Evolutionary conservation across 202 grass and related monocot species (phyloP).

Genomic region (Thinopyrum obtusiflorum): DNA sequence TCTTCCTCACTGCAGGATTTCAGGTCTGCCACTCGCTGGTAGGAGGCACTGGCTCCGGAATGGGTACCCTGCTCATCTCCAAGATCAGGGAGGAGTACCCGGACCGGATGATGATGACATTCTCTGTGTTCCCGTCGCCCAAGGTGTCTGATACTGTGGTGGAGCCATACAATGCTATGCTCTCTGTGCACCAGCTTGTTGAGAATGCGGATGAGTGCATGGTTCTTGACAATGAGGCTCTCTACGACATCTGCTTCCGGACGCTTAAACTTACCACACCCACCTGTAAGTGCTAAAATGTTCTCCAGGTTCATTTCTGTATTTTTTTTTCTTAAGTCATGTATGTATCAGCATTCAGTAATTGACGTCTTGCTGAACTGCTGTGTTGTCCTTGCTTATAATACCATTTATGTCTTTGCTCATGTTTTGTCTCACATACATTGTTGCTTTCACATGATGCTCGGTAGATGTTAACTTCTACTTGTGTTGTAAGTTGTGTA

Average conservation of each 20-base stretch:
- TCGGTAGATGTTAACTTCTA: background rate
- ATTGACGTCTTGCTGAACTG: background rate
- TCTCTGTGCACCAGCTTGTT: conserved; percentile 89
- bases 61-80: conserved; percentile 89
- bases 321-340: background rate
- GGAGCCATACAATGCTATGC: conserved; percentile 84
- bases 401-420: background rate
- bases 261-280: conserved; percentile 78
- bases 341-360: background rate
- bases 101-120: conserved; percentile 85
- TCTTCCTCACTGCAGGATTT: conserved; percentile 53
- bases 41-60: conserved; percentile 86
- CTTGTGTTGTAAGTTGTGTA: background rate
- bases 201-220: conserved; percentile 92
- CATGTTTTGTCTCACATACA: background rate
- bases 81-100: conserved; percentile 95
- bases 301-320: background rate
- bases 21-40: conserved; percentile 88
- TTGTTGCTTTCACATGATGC: background rate
- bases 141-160: conserved; percentile 92
- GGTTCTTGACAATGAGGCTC: conserved; percentile 83
- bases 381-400: background rate
- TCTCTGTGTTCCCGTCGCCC: conserved; percentile 87
- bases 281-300: conserved; percentile 48
- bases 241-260: conserved; percentile 93